Conservation (phyloP, 75 land plant species). For the Pinus taeda region DNA sequence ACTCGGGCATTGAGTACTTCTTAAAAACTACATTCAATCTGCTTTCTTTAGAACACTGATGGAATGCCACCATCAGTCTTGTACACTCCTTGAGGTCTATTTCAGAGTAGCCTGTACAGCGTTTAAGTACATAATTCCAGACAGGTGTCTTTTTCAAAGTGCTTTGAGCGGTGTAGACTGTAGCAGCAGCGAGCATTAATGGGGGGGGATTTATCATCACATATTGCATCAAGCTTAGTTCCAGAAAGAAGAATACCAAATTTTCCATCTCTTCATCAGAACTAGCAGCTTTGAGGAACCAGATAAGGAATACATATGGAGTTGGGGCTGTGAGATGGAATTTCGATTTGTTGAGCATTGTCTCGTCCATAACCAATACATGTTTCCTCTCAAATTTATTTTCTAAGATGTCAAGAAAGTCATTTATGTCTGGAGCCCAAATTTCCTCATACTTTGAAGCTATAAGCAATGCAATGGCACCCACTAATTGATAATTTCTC, state of each 20-base stretch:
- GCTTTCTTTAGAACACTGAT: constrained; percentile 37
- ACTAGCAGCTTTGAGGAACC: constrained; percentile 85
- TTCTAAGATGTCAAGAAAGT: constrained; percentile 70
- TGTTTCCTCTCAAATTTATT: constrained; percentile 61
- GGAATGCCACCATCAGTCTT: constrained; percentile 54
- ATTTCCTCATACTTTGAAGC: no score
- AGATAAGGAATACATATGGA: constrained; percentile 68
- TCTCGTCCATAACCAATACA: constrained; percentile 76
- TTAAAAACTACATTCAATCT: constrained; percentile 60
- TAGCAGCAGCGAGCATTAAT: constrained; percentile 75
- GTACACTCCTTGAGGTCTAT: no score
- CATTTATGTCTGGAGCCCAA: constrained; percentile 11
- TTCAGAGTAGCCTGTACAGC: constrained; percentile 71
- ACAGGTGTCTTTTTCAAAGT: constrained; percentile 43
- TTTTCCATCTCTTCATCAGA: constrained; percentile 69
- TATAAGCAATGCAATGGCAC: no score
- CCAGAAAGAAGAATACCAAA: constrained; percentile 70
- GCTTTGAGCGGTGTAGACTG: constrained; percentile 61
- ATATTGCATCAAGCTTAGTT: constrained; percentile 77
- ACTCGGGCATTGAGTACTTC: constrained; percentile 50
- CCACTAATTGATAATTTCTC: no score
- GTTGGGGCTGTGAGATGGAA: constrained; percentile 86
- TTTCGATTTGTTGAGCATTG: constrained; percentile 66
- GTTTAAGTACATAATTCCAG: constrained; percentile 59
- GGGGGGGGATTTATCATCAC: constrained; percentile 55